Evolutionary conservation across 805 yeast species (phyloP), one percentile per base, ranked within the genome.

Genomic region (Nakazawaea sp.): DNA sequence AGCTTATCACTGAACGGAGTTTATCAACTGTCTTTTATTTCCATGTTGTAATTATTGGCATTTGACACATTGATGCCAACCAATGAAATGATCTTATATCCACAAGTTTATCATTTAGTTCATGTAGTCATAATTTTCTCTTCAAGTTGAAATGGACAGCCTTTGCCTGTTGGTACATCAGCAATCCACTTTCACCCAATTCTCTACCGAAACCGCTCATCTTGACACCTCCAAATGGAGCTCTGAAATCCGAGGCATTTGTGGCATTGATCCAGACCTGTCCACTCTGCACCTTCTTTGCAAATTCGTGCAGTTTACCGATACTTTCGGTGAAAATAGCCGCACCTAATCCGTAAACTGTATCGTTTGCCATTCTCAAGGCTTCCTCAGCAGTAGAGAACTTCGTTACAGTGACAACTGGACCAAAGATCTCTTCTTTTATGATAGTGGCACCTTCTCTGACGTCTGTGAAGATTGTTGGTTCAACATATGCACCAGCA

Each of bases 401-500:
- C 59, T 79, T 81, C 46, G 79, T 62, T 41, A 79, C 67, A 17
- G 84, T 68, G 34, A 81, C 83, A 41, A 82, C 88, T 27, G 92
- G 92, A 36, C 92, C 92, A 45, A 82, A 82, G 47, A 82, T 81
- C 61, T 82, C 92, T 51, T 82, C 89, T 50, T 61, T 71, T 43
- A 74, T 76, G 49, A 82, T 75, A 45, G 62, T 59, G 78, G 78
- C 76, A 48, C 72, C 70, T 56, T 78, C 81, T 4, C 60, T 66
- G 45, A 81, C 84, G 52, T 79, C 82, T 46, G 75, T 73, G 58
- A 82, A 82, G 35, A 82, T 67, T 30, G 88, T 78, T 54, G 92
- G 92, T 53, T 70, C 60, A 48, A 81, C 62, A 54, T 76, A 82
- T 64, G 64, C 80, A 52, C 89, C 87, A 53, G 77, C 76, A 42